Percentiles rank a stretch among this genome's conserved stretches.
These are phyloP conservation scores for Vanderwaltozyma verrucispora DNA, from an alignment of 805 yeast species.

Conservation along the genomic window DNA sequence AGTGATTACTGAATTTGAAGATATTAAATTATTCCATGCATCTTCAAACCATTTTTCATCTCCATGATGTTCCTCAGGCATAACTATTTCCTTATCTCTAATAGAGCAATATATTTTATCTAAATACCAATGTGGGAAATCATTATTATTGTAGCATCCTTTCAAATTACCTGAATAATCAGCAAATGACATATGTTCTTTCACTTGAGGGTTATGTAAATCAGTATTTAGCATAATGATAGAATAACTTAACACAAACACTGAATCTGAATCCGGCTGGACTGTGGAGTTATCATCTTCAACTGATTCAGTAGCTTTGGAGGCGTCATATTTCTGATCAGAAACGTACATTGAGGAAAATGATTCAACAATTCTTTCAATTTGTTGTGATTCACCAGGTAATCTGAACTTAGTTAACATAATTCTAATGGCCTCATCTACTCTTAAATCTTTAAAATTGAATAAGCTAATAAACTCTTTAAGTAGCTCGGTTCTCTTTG, in stretches of 20 bases:
- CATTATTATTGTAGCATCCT: constrained; percentile 62
- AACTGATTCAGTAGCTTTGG: constrained; percentile 10
- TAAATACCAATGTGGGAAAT: constrained; percentile 78
- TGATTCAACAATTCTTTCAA: constrained; percentile 81
- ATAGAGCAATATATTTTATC: constrained; percentile 71
- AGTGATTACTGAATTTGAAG: constrained; percentile 26
- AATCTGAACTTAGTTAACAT: constrained; percentile 72
- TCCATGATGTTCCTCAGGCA: constrained; percentile 96
- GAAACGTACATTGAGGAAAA: constrained; percentile 72
- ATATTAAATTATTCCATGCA: constrained; percentile 61
- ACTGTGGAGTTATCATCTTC: constrained; percentile 31
- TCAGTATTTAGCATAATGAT: constrained; percentile 90
- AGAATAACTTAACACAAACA: constrained; percentile 79
- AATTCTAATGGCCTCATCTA: constrained; percentile 84
- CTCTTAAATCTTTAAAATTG: constrained; percentile 65
- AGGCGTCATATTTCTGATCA: constrained; percentile 38
- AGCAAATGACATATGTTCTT: constrained; percentile 80
- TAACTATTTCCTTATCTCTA: constrained; percentile 73
- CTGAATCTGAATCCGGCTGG: constrained; percentile 71
- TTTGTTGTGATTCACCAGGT: constrained; percentile 95
- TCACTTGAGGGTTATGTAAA: constrained; percentile 80
- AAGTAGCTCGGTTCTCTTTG: constrained; percentile 49
- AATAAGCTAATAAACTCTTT: constrained; percentile 54
- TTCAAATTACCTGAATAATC: constrained; percentile 68
- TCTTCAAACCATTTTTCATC: constrained; percentile 86